Conservation (phyloP, 2,329 filamentous ascomycete species). For the Aaosphaeria arxii region DNA sequence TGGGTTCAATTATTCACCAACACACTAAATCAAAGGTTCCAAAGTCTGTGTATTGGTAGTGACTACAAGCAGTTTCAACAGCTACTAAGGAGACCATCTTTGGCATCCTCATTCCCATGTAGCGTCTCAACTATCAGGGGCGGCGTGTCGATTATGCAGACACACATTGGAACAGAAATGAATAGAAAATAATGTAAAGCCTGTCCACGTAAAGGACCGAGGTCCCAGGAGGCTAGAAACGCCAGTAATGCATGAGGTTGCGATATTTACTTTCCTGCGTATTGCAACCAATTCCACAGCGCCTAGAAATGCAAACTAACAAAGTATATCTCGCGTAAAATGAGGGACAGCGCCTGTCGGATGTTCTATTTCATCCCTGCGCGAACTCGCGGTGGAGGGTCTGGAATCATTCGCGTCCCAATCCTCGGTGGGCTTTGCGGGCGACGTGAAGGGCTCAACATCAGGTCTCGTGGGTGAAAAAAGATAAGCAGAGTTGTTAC, state of each 20-base stretch:
- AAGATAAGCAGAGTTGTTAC: slow-evolving; percentile 24
- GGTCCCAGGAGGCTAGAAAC: neutral
- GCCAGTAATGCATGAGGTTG: slow-evolving; percentile 1
- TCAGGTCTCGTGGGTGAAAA: slow-evolving; percentile 7
- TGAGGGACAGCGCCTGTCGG: slow-evolving; percentile 19
- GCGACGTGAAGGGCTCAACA: slow-evolving; percentile 25
- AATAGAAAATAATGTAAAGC: too few species aligned
- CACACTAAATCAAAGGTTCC: too few species aligned
- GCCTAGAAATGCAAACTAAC: slow-evolving; percentile 19
- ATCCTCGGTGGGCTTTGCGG: neutral
- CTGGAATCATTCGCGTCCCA: slow-evolving; percentile 19
- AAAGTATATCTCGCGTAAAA: slow-evolving; percentile 18
- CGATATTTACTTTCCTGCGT: neutral
- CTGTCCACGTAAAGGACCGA: too few species aligned
- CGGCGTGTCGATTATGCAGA: too few species aligned
- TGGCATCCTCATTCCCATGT: too few species aligned
- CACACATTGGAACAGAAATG: too few species aligned
- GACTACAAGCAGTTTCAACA: too few species aligned
- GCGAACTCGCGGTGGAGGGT: slow-evolving; percentile 24
- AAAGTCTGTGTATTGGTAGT: too few species aligned
- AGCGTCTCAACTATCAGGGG: too few species aligned
- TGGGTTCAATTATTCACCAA: too few species aligned
- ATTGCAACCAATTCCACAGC: slow-evolving; percentile 7
- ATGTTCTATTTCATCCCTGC: slow-evolving; percentile 18
- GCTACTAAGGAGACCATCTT: too few species aligned